Conservation (phyloP, 306 rosid genomes). For the Cotoneaster glaucophyllus region DNA sequence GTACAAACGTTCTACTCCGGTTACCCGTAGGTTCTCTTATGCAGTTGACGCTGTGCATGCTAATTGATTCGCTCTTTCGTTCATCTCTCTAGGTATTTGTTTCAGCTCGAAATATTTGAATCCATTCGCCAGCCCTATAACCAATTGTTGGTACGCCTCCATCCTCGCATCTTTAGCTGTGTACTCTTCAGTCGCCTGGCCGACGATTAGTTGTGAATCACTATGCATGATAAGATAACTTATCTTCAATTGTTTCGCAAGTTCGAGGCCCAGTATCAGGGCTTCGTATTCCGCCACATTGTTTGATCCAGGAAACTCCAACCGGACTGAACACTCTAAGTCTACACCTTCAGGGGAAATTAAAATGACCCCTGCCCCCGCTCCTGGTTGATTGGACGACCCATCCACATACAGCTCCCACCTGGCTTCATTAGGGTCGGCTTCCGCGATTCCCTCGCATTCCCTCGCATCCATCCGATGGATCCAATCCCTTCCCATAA, state of each 20-base stretch:
- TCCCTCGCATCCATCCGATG: neutral
- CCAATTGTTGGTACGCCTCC: neutral
- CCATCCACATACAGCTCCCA: neutral
- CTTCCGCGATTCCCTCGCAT: too few species aligned
- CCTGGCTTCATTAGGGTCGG: fast-evolving
- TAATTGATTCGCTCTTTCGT: fast-evolving
- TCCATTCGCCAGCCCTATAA: fast-evolving
- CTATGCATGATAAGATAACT: too few species aligned
- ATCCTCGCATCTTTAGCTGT: neutral
- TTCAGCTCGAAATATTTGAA: neutral
- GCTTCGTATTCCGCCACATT: too few species aligned
- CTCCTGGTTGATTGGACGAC: neutral
- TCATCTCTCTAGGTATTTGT: neutral
- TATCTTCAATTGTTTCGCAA: too few species aligned
- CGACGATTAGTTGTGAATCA: too few species aligned
- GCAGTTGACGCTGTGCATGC: too few species aligned
- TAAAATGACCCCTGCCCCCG: neutral
- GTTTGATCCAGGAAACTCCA: too few species aligned
- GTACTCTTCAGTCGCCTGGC: neutral
- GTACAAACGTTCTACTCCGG: fast-evolving
- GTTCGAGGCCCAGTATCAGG: too few species aligned
- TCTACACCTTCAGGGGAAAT: fast-evolving
- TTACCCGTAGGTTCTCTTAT: neutral
- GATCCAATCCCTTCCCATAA: neutral
- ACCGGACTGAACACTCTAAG: fast-evolving